Base-by-base conservation (phyloP, 805 yeast species). In the Ogataea salicorniae region DNA sequence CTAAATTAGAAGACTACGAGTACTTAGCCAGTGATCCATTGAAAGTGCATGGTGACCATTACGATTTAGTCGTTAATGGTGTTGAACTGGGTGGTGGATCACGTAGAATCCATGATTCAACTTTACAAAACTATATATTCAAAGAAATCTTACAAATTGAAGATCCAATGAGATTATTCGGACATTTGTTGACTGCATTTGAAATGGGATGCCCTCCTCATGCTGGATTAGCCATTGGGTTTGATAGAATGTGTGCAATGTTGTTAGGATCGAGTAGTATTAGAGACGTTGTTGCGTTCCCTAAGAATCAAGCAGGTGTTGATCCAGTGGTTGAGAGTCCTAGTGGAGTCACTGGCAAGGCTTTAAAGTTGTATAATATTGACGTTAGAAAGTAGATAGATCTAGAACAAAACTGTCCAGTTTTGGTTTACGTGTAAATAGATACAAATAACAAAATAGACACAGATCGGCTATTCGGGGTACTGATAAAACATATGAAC, bases 21-120 rank as follows among this genome's bases (percentile, higher is more conserved):
- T 62, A 69, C 6, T 68, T 90, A 6, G 73, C 60, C 6, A 54
- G 70, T 0, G 71, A 74, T 17, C 95, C 95, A 5, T 65, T 87
- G 23, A 62, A 69, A 37, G 89, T 84, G 2, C 74, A 79, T 36
- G 99, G 98, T 11, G 95, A 87, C 58, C 99, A 94, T 65, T 94
- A 90, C 63, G 99, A 94, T 62, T 68, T 94, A 15, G 99, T 94
- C 1, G 71, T 94, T 36, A 92, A 92, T 59, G 99, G 99, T 2
- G 88, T 87, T 6, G 99, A 94, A 62, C 76, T 91, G 2, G 99
- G 99, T 26, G 99, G 99, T 17, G 99, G 99, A 0, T 88, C 97
- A 6, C 76, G 96, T 53, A 88, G 99, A 79, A 79, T 94, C 17
- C 99, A 94, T 61, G 97, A 90, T 61, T 75, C 94, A 0, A 73